phyloP scores from a whole-genome alignment of 148 eudicot species.

The Drosera capensis region DNA sequence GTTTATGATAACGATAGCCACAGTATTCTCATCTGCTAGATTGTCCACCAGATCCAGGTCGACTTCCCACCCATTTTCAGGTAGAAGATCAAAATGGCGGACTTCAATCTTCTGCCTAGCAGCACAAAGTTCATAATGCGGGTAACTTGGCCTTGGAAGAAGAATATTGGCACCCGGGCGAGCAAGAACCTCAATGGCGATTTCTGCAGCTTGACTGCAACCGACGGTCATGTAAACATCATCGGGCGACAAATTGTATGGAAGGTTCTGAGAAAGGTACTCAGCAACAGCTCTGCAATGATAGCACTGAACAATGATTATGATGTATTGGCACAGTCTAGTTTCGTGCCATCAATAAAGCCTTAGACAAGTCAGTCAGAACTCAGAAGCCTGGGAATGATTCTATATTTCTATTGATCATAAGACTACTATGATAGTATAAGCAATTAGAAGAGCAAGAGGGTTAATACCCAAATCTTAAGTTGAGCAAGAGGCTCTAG shows the following conservation, averaged over 20 bases:
- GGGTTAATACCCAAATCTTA: too few relatives aligned
- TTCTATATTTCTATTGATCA: too few relatives aligned
- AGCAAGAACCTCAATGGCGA: constrained; percentile 11
- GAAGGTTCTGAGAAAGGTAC: constrained; percentile 21
- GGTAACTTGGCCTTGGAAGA: constrained; percentile 23
- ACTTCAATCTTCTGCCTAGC: constrained; percentile 10
- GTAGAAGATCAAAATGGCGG: constrained; percentile 23
- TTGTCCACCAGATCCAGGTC: constrained; percentile 21
- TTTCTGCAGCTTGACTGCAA: constrained; percentile 17
- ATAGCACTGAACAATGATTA: too few relatives aligned
- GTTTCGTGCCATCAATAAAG: too few relatives aligned
- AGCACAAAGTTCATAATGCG: constrained; percentile 14
- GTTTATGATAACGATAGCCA: constrained; percentile 26
- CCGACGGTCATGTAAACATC: constrained; percentile 23
- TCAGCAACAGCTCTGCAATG: constrained; percentile 32
- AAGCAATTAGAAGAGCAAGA: too few relatives aligned
- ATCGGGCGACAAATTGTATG: constrained; percentile 20
- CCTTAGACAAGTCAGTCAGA: too few relatives aligned
- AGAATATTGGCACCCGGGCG: constrained; percentile 18
- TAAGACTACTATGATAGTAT: too few relatives aligned
- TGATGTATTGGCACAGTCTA: too few relatives aligned
- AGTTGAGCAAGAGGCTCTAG: too few relatives aligned
- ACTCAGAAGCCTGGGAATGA: too few relatives aligned
- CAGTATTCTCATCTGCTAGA: constrained; percentile 22
- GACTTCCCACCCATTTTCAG: constrained; percentile 25